phyloP scores from a whole-genome alignment of 2,329 filamentous ascomycete genomes.

The Septoria linicola region DNA sequence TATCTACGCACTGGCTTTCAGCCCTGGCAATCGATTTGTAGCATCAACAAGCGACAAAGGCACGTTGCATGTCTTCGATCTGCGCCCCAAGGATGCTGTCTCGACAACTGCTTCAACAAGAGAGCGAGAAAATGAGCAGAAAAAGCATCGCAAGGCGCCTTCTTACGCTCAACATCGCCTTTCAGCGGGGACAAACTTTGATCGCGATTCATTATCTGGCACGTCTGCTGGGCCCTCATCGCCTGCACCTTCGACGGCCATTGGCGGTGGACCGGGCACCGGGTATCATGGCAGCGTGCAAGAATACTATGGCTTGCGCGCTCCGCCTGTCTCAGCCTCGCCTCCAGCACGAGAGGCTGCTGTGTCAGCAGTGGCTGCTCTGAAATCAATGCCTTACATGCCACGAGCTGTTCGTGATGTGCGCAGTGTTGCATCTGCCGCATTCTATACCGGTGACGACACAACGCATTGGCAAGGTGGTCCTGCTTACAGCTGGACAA shows the following conservation, averaged over 20 bases:
- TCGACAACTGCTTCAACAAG: too few species aligned
- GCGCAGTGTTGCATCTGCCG: conserved; percentile 77
- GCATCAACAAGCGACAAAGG: conserved; percentile 96
- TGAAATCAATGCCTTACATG: conserved; percentile 46
- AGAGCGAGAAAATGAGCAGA: conserved; percentile 14
- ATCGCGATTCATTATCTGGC: conserved; percentile 28
- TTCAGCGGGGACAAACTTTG: conserved; percentile 23
- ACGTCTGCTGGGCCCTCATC: conserved; percentile 29
- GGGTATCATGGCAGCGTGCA: conserved; percentile 35
- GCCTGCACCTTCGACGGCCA: conserved; percentile 26
- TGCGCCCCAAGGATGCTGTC: conserved; percentile 55
- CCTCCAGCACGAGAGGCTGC: conserved; percentile 25
- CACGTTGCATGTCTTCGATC: conserved; percentile 89
- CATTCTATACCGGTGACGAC: conserved; percentile 83
- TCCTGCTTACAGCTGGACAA: conserved; percentile 30
- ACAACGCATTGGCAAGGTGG: conserved; percentile 45
- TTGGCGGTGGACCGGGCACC: conserved; percentile 16
- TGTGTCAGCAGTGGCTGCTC: conserved; percentile 30
- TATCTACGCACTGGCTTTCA: conserved; percentile 86
- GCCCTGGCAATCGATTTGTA: conserved; percentile 73
- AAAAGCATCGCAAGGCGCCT: conserved; percentile 27
- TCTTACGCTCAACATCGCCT: conserved; percentile 27
- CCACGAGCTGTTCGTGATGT: conserved; percentile 85
- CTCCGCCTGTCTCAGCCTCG: conserved; percentile 32
- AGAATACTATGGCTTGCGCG: conserved; percentile 38